These are phyloP conservation scores for Lactarius quietus DNA, from an alignment of 768 basidiomycete genomes.

Conservation along the genomic window DNA sequence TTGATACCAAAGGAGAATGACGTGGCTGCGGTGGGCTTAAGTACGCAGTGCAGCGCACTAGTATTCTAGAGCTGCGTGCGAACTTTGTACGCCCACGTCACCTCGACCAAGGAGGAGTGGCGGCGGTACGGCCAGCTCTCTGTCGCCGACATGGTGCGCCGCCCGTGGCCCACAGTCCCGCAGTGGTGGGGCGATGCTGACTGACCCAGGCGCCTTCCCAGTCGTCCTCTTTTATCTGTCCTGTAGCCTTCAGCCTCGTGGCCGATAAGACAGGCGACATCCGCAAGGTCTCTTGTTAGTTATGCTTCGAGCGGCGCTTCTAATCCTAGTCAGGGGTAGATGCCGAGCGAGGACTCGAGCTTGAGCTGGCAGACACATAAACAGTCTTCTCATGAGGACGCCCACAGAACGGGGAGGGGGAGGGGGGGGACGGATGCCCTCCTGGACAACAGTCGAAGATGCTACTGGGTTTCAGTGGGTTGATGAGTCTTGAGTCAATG, in stretches of 20 bases:
- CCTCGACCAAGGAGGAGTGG: constrained; percentile 84
- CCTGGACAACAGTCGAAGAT: not conserved
- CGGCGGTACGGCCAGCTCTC: constrained; percentile 85
- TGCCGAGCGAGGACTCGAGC: no score
- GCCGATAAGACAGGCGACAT: constrained; percentile 89
- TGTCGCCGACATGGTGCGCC: constrained; percentile 66
- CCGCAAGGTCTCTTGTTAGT: constrained; percentile 81
- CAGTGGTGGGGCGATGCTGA: not conserved
- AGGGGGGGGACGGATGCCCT: no score
- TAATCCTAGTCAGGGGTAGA: constrained; percentile 63
- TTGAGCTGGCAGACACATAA: constrained; percentile 51
- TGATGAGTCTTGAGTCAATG: no score
- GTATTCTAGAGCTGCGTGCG: constrained; percentile 87
- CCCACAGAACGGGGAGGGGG: not conserved
- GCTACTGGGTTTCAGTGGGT: not conserved
- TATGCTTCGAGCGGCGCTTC: constrained; percentile 85
- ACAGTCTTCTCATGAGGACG: constrained; percentile 36
- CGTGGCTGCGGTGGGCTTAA: constrained; percentile 71
- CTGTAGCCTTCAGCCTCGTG: constrained; percentile 81
- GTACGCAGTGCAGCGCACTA: constrained; percentile 76
- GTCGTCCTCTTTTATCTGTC: constrained; percentile 59
- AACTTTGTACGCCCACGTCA: constrained; percentile 79
- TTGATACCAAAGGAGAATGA: constrained; percentile 78
- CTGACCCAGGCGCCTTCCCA: constrained; percentile 31
- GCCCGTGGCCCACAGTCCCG: no score